Percentiles rank a stretch among this genome's conserved stretches.
These are phyloP conservation scores for Aspergillus sclerotioniger DNA, from an alignment of 495 filamentous ascomycete genomes.

Conservation along the genomic window DNA sequence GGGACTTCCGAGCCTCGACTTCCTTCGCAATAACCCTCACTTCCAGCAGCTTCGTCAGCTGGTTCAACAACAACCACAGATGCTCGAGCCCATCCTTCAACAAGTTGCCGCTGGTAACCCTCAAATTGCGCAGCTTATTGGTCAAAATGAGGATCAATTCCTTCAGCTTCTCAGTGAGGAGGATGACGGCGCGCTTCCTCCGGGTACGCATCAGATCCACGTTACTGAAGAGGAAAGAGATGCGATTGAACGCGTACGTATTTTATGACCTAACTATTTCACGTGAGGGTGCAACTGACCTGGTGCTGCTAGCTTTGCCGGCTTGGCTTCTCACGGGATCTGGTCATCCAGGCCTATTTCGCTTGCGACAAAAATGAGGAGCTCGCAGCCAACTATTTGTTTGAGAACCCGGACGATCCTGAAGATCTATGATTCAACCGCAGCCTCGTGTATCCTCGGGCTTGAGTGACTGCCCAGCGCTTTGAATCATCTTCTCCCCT, in stretches of 20 bases:
- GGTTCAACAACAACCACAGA: conserved; percentile 93
- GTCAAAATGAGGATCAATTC: conserved; percentile 88
- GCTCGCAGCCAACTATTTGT: conserved; percentile 93
- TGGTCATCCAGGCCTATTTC: conserved; percentile 97
- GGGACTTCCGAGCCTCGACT: conserved; percentile 78
- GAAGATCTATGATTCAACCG: conserved; percentile 51
- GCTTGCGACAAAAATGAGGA: conserved; percentile 99
- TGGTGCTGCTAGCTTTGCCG: conserved; percentile 69
- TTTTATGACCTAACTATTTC: not conserved
- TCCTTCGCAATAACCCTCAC: conserved; percentile 92
- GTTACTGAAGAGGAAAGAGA: conserved; percentile 96
- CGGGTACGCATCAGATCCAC: conserved; percentile 81
- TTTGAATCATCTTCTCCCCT: conserved; percentile 16
- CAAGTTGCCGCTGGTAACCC: conserved; percentile 96
- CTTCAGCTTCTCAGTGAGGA: conserved; percentile 83
- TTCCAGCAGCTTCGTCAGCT: conserved; percentile 97
- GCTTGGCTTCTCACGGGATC: conserved; percentile 87
- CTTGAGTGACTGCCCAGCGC: conserved; percentile 6
- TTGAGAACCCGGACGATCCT: conserved; percentile 91
- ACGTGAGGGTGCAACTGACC: conserved; percentile 26
- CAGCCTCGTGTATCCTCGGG: not conserved
- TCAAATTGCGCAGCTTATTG: conserved; percentile 87
- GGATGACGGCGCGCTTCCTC: conserved; percentile 72
- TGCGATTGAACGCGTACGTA: conserved; percentile 89
- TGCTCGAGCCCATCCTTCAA: conserved; percentile 96